Base-by-base conservation (phyloP, 2,329 filamentous ascomycete species). In the Fusarium mangiferae region DNA sequence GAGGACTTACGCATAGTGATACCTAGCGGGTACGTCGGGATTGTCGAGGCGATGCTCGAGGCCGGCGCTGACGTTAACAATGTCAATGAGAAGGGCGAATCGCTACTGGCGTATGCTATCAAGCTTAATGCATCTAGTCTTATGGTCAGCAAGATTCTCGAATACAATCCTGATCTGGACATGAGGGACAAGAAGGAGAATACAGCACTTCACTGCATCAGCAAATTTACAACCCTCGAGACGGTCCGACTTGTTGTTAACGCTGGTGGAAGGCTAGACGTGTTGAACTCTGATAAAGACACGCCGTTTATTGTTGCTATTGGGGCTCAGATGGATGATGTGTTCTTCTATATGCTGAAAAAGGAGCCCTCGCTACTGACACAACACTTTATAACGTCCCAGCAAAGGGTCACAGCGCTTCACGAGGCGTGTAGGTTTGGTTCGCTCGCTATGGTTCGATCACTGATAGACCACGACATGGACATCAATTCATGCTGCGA, bases 291-390 rank as follows among this genome's bases (percentile, higher is more conserved):
- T 0, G 6, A 39, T 11, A 33, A 33, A 5, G 8, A 33, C 1
- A 65, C 56, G 1, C 60, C 66, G 0, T 18, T 71, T 0, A 9
- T 30, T 3, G 5, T 48, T 5, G 68, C 56, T 2, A 24, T 38
- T 6, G 22, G 33, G 2, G 13, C 4, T 5, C 12, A 22, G 13
- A 61, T 66, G 15, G 35, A 42, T 12, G 49, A 48, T 7, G 38
- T 72, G 9, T 55, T 70, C 33, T 39, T 41, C 11, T 72, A 62
- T n/a, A 56, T 72, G 14, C 22, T 72, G 24, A 52, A 42, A 7
- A 72, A 70, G 26, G n/a, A 69, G 9, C 52, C 51, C 5, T n/a
- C 51, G 4, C 38, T 46, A 13, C 26, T 46, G 2, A 28, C 20
- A 4, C 18, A 30, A 4, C 22, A 14, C 10, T 30, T 30, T 10